phyloP scores from a whole-genome alignment of 176 grass and related monocot genomes.

The Avena insularis region DNA sequence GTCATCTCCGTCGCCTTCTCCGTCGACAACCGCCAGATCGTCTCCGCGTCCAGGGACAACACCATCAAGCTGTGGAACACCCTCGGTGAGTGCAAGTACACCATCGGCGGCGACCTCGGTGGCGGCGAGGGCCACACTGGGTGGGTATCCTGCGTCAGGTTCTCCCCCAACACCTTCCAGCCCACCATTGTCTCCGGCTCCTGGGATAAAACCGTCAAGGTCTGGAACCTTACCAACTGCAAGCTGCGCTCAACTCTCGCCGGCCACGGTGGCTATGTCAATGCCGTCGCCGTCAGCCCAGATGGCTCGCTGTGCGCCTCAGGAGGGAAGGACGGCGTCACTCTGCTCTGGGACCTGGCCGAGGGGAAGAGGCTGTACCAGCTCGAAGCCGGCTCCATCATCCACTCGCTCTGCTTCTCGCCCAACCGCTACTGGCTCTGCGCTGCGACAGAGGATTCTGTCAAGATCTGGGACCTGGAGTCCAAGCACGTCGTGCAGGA shows the following conservation, averaged over 20 bases:
- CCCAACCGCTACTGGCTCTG: slow-evolving; percentile 77
- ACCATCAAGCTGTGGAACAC: slow-evolving; percentile 94
- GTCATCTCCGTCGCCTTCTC: slow-evolving; percentile 89
- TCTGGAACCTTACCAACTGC: slow-evolving; percentile 82
- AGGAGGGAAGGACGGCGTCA: slow-evolving; percentile 62
- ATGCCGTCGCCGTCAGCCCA: slow-evolving; percentile 62
- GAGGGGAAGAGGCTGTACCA: slow-evolving; percentile 62
- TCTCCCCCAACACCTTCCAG: slow-evolving; percentile 50
- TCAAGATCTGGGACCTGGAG: slow-evolving; percentile 79
- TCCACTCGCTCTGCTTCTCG: slow-evolving; percentile 79
- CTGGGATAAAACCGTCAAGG: slow-evolving; percentile 74
- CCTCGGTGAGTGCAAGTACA: slow-evolving; percentile 89
- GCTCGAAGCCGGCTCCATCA: slow-evolving; percentile 58
- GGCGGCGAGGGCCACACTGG: slow-evolving; percentile 59
- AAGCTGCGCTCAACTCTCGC: slow-evolving; percentile 52
- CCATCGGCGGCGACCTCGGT: slow-evolving; percentile 60
- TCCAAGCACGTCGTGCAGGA: slow-evolving; percentile 72
- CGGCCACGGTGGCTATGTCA: slow-evolving; percentile 65
- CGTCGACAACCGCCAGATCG: slow-evolving; percentile 83
- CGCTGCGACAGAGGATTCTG: slow-evolving; percentile 60
- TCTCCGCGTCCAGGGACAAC: slow-evolving; percentile 75
- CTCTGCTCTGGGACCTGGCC: slow-evolving; percentile 54
- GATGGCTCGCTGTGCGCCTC: slow-evolving; percentile 70
- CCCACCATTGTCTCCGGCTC: slow-evolving; percentile 68
- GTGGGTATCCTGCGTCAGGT: slow-evolving; percentile 68